Evolutionary conservation across 2,329 filamentous ascomycete genomes (phyloP).

Genomic region (Cordyceps cateniannulata): DNA sequence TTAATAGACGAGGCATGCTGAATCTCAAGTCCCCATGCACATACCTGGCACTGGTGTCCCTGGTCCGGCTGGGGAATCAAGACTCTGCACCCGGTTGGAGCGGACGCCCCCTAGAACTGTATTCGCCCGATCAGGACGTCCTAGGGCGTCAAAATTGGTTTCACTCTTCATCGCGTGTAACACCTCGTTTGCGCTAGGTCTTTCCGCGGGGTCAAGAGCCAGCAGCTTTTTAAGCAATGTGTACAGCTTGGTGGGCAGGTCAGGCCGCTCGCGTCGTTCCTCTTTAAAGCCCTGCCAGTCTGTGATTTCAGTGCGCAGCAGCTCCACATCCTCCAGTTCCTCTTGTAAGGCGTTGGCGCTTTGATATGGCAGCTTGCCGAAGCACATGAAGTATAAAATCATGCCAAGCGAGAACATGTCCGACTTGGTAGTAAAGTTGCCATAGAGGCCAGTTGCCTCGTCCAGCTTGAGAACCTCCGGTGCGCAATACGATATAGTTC

Average conservation of each 20-base stretch:
- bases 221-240: slow-evolving; percentile 75
- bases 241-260: slow-evolving; percentile 82
- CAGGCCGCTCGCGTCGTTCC: slow-evolving; percentile 65
- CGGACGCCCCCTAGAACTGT: slow-evolving; percentile 33
- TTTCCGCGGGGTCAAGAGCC: slow-evolving; percentile 65
- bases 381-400: slow-evolving; percentile 98
- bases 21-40: background rate
- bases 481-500: slow-evolving; percentile 95
- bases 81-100: slow-evolving; percentile 44
- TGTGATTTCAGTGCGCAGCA: slow-evolving; percentile 77
- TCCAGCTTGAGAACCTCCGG: slow-evolving; percentile 79
- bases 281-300: slow-evolving; percentile 83
- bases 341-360: slow-evolving; percentile 82
- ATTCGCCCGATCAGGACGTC: slow-evolving; percentile 28
- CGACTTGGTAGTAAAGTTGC: slow-evolving; percentile 94
- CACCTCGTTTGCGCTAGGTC: slow-evolving; percentile 83
- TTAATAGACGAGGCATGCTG: background rate
- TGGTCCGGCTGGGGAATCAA: slow-evolving; percentile 47
- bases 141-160: slow-evolving; percentile 39
- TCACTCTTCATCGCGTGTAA: slow-evolving; percentile 69
- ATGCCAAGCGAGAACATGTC: slow-evolving; percentile 98
- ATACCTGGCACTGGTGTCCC: slow-evolving; percentile 43
- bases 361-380: slow-evolving; percentile 77
- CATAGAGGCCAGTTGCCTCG: slow-evolving; percentile 61
- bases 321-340: slow-evolving; percentile 85